A percentile compares a stretch with the other conserved stretches of the same genome.
These are phyloP conservation scores for Phallus indusiatus DNA, from an alignment of 768 basidiomycete species.

Conservation along the genomic window DNA sequence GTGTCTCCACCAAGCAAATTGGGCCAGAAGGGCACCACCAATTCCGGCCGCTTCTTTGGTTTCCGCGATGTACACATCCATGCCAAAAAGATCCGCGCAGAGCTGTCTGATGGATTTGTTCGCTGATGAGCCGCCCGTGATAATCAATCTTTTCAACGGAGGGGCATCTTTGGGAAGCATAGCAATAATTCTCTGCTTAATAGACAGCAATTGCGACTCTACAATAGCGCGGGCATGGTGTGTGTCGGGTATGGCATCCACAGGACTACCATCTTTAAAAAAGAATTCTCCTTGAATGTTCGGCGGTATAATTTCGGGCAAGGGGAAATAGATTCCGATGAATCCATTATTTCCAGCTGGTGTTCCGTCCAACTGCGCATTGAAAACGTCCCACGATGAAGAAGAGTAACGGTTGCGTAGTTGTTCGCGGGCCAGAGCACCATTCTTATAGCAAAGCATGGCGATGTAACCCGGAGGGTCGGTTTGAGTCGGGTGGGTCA, in stretches of 20 bases:
- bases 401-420: constrained; percentile 58
- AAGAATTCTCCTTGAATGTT: constrained; percentile 63
- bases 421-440: constrained; percentile 71
- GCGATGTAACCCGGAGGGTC: constrained; percentile 55
- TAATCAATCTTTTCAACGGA: constrained; percentile 55
- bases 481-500: constrained; percentile 56
- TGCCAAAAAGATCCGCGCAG: constrained; percentile 69
- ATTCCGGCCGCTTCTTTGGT: constrained; percentile 64
- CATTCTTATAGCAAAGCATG: constrained; percentile 92
- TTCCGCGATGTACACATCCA: constrained; percentile 60
- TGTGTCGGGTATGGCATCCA: constrained; percentile 28
- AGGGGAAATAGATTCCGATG: constrained; percentile 71
- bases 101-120: constrained; percentile 67
- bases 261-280: constrained; percentile 33
- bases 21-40: constrained; percentile 64
- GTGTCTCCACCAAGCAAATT: constrained; percentile 58
- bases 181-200: constrained; percentile 57
- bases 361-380: constrained; percentile 46
- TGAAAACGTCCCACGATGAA: constrained; percentile 60
- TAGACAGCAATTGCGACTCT: constrained; percentile 79
- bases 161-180: constrained; percentile 52
- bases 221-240: constrained; percentile 69
- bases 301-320: constrained; percentile 82
- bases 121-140: constrained; percentile 71
- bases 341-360: constrained; percentile 50